Conservation (phyloP, 1,284 basidiomycete species). For the Taiwanofungus camphoratus region DNA sequence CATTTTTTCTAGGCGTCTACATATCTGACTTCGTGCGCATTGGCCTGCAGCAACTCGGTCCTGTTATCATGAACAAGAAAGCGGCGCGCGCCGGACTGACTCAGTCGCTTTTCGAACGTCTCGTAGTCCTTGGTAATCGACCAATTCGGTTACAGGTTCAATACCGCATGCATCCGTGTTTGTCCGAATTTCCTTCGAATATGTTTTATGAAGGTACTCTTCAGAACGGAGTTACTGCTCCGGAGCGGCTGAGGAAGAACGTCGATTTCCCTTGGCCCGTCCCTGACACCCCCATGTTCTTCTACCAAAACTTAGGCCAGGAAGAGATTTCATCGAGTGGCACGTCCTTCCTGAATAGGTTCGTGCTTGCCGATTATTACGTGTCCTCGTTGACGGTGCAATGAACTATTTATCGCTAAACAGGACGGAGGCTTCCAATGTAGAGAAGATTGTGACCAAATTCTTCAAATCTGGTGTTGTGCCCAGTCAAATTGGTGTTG, state of each 20-base stretch:
- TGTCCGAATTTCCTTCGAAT: constrained; percentile 99
- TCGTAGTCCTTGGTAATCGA: constrained; percentile 91
- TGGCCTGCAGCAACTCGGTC: constrained; percentile 80
- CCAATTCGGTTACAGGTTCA: constrained; percentile 99
- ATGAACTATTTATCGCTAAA: constrained; percentile 12
- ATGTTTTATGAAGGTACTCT: constrained; percentile 99
- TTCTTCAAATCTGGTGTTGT: constrained; percentile 99
- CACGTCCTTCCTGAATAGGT: constrained; percentile 96
- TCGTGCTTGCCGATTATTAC: constrained; percentile 19
- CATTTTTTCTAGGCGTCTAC: background rate
- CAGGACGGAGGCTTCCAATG: constrained; percentile 97
- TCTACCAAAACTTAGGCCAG: constrained; percentile 98
- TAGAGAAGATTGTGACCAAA: constrained; percentile 99
- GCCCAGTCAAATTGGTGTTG: constrained; percentile 94
- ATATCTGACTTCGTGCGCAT: background rate
- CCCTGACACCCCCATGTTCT: constrained; percentile 99
- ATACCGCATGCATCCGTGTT: constrained; percentile 99
- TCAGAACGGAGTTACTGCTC: constrained; percentile 98
- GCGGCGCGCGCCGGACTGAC: constrained; percentile 96
- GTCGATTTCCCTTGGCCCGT: constrained; percentile 99
- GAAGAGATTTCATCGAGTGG: constrained; percentile 99
- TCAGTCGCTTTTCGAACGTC: constrained; percentile 95
- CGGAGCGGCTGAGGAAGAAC: constrained; percentile 93
- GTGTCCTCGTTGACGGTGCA: constrained; percentile 8
- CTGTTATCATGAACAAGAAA: constrained; percentile 99